Base-by-base conservation (phyloP, 2,329 filamentous ascomycete species). In the Immersiporthe knoxdaviesiana region DNA sequence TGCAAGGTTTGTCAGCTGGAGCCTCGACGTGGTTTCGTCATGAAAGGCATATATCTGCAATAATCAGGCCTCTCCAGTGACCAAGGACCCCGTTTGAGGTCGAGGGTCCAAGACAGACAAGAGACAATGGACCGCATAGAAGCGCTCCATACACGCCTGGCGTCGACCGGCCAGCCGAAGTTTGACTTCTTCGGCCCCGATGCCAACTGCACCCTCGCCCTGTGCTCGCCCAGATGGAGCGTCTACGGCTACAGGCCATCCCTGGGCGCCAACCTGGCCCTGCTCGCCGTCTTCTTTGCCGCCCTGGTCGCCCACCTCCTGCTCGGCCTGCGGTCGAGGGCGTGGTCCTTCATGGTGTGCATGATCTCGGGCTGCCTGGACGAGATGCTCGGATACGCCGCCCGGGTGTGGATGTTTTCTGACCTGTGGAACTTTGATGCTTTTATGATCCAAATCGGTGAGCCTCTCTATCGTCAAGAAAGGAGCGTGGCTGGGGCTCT, bases 401-500 rank as follows among this genome's bases (percentile, higher is more conserved):
- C 88, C 2, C 83, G 90, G 14, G 80, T 91, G 65, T 75, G 88
- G 74, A 79, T 89, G 69, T 83, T 84, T 72, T 71, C 83, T 59
- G 86, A 91, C 73, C 87, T 88, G 0, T 91, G 89, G 74, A 81
- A 76, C 62, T 85, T 89, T 75, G 75, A 75, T 16, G 87, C 84
- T 10, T 92, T 92, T 75, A 83, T 91, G 76, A 83, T 91, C n/a
- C 87, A 92, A 75, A 90, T 91, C 72, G 80, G 85, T 86, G 75
- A 62, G 82, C 77, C 63, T 37, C n/a, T n/a, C n/a, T n/a, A n/a
- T 35, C 4, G 16, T 18, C 30, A 12, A n/a, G 10, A n/a, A 14
- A 12, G 44, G 5, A 41, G 7, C 27, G 61, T 24, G 39, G 35
- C 8, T n/a, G n/a, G n/a, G n/a, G 35, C 35, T 35, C 35, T n/a